Base-by-base conservation (phyloP, 805 yeast species). In the Teunomyces lycoperdinae region DNA sequence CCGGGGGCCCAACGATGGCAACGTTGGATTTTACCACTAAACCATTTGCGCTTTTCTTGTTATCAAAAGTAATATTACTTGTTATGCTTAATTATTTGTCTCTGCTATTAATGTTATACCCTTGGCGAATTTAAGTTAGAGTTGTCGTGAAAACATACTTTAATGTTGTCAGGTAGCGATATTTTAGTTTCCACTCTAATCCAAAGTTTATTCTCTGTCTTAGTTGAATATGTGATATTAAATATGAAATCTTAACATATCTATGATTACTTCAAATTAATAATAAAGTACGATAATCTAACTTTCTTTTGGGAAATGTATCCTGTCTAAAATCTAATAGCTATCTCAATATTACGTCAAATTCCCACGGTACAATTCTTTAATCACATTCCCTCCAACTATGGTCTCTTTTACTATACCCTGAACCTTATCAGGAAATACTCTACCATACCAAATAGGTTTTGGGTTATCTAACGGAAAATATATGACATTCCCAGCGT, bases 401-500 rank as follows among this genome's bases (percentile, higher is more conserved):
- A 87, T 60, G 2, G 88, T 80, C 52, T 80, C 80, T 27, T 70
- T 58, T 1, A 86, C 77, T 4, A 89, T 74, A 0, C 86, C 85
- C 56, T 83, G 86, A n/a, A 88, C 83, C 40, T 78, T 75, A 4
- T 72, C 68, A 0, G 92, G 89, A 42, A 70, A 66, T 2, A 88
- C 89, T 45, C 88, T 70, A 0, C 95, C 94, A 60, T 87, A 88
- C 96, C 96, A 88, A 2, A 84, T 63, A 11, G 72, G 62, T 26
- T 47, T 50, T 4, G 65, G 64, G 4, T 14, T 10, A 26, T 29
- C 14, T 14, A 11, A 30, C 11, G 62, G 61, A 52, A 83, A 81
- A 44, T 78, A 76, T 2, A 87, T 67, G 10, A 89, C 80, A 58
- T 89, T 89, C 0, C 96, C 96, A 1, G 96, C 96, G 64, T 80